phyloP scores from a whole-genome alignment of 441 rosid genomes.

The Raphanus hybrid region DNA sequence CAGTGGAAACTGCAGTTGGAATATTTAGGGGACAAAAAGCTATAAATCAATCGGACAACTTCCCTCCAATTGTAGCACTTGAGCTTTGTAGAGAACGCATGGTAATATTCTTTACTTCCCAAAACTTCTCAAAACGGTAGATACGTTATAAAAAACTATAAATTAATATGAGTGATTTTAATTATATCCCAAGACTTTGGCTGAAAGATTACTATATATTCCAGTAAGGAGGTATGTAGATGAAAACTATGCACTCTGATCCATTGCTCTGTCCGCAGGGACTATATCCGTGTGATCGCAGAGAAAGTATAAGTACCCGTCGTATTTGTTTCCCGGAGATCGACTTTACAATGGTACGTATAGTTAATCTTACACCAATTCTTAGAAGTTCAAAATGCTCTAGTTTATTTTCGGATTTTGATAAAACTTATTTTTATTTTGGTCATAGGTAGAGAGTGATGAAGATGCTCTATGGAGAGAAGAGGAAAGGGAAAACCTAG shows the following conservation, averaged over 20 bases:
- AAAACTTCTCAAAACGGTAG: slow-evolving; percentile 23
- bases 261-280: slow-evolving; percentile 49
- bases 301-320: slow-evolving; percentile 55
- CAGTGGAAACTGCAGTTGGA: slow-evolving; percentile 81
- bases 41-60: slow-evolving; percentile 26
- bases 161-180: neutral
- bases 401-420: neutral
- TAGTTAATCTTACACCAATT: slow-evolving; percentile 4
- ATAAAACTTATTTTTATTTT: neutral
- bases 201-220: neutral
- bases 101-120: slow-evolving; percentile 42
- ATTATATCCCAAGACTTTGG: neutral
- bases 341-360: slow-evolving; percentile 68
- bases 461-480: slow-evolving; percentile 63
- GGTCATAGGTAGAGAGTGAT: slow-evolving; percentile 66
- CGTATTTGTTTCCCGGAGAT: slow-evolving; percentile 56
- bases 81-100: slow-evolving; percentile 84
- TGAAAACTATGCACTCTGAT: slow-evolving; percentile 3
- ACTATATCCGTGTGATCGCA: slow-evolving; percentile 70
- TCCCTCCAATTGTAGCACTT: slow-evolving; percentile 57
- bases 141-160: neutral
- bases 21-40: slow-evolving; percentile 54
- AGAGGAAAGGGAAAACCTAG: slow-evolving; percentile 52
- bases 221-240: neutral
- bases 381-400: neutral